Evolutionary conservation across 2,329 filamentous ascomycete genomes (phyloP).

Genomic region (Trichoderma sp.): DNA sequence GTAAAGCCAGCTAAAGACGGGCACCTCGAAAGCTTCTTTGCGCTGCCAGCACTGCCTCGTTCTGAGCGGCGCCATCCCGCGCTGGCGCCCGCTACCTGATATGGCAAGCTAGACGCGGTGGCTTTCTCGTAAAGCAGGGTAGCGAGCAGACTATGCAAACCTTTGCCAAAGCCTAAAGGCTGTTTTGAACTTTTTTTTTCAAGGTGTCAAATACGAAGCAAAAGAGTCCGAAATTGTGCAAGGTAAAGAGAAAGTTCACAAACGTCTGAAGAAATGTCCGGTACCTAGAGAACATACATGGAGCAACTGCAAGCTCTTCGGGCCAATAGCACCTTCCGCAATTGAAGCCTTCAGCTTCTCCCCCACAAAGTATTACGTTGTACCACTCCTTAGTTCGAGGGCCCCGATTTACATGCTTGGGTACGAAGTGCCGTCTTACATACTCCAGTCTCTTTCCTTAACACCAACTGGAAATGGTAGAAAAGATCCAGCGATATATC

Average conservation of each 20-base stretch:
- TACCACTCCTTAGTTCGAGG: not conserved
- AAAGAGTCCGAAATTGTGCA: not conserved
- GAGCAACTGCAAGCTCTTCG: not conserved
- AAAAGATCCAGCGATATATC: not conserved
- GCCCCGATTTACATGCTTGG: not conserved
- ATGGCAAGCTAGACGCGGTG: not conserved
- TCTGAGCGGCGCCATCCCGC: conserved; percentile 7
- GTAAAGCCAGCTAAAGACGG: not conserved
- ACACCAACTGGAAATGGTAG: not conserved
- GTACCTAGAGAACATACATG: not conserved
- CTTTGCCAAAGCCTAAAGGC: not conserved
- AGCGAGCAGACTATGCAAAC: not conserved
- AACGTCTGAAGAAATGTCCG: not conserved
- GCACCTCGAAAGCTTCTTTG: conserved; percentile 1
- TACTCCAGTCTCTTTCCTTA: too few relatives aligned
- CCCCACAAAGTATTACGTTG: not conserved
- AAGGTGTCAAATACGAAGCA: not conserved
- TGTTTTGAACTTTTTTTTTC: not conserved
- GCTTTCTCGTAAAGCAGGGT: not conserved
- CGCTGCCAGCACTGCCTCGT: not conserved
- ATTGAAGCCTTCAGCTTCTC: not conserved
- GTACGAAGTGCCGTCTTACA: not conserved
- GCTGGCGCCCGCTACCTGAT: not conserved
- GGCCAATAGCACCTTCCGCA: not conserved
- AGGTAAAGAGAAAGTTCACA: not conserved